Evolutionary conservation across 2,329 filamentous ascomycete species (phyloP), one percentile per base, ranked within the genome.

Genomic region (Cadophora luteo-olivacea): DNA sequence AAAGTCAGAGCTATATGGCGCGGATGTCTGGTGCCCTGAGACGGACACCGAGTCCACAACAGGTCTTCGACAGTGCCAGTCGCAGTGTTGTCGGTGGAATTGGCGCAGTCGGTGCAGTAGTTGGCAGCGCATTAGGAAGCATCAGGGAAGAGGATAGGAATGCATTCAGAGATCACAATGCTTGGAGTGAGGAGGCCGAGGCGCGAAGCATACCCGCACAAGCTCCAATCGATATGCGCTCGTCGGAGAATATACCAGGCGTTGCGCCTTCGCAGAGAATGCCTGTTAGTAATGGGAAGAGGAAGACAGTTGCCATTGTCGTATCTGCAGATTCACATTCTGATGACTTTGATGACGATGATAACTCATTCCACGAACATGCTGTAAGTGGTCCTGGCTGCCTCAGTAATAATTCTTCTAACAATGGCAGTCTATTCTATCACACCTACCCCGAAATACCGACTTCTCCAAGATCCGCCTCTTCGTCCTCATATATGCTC

Each of bases 111-210:
- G 92, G 94, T 16, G 92, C 92, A 22, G 92, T 87, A 60, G 88
- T 97, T 70, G 93, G 93, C 52, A 93, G 91, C 70, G 94, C 93
- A 32, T 83, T 97, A 73, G 91, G 91, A 65, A 90, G 92, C 19
- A 96, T 97, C 72, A 87, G 92, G 66, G 92, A 97, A 78, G 94
- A 97, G 77, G 92, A 94, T 77, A 90, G 89, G 77, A 87, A 88
- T 70, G 91, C 91, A 63, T 96, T 91, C 78, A 90, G 89, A 72
- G 95, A 97, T 79, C 93, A 96, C 80, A 92, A 93, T 78, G 89
- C 93, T 64, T 97, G 95, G 95, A 94, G 91, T 16, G 94, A 97
- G 79, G 94, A 97, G 81, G 92, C 91, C 25, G 91, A 92, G 74
- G 86, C 91, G 61, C 88, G 91, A 76, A 82, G 82, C 73, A 82